Evolutionary conservation across 257 asterid genomes (phyloP).

Genomic region (Primulina eburnea): DNA sequence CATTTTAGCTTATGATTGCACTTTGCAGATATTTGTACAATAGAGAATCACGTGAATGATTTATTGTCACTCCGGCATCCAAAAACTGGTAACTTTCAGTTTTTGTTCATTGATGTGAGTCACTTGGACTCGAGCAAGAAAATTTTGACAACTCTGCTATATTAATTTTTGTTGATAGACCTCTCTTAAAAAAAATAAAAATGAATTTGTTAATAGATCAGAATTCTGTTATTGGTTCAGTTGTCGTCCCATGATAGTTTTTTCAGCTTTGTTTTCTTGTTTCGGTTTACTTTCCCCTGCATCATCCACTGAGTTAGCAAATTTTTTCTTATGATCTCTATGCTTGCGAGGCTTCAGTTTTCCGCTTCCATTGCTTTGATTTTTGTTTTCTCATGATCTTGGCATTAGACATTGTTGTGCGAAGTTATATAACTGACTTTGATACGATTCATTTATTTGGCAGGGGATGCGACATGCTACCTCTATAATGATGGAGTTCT

Average conservation of each 20-base stretch:
- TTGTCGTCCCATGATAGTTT: neutral
- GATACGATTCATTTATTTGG: conserved; percentile 15
- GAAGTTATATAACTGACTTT: neutral
- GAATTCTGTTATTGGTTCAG: neutral
- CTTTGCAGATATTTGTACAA: conserved; percentile 48
- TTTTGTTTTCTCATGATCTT: neutral
- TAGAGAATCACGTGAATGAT: conserved; percentile 40
- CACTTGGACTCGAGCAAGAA: neutral
- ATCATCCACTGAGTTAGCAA: neutral
- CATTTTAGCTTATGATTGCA: conserved; percentile 20
- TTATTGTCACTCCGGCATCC: conserved; percentile 77
- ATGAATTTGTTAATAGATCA: neutral
- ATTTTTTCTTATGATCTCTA: neutral
- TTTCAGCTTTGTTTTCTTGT: neutral
- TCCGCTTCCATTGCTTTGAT: neutral
- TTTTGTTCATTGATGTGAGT: neutral
- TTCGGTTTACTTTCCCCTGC: neutral
- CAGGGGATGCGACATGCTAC: conserved; percentile 67
- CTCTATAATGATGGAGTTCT: conserved; percentile 48
- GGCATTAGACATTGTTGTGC: neutral
- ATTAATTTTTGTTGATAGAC: neutral
- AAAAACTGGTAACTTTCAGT: conserved; percentile 59
- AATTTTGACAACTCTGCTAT: neutral
- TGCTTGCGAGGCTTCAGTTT: neutral
- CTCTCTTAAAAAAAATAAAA: too few relatives aligned